Base-by-base conservation (phyloP, 495 filamentous ascomycete species). In the Pseudoneurospora amorphoporcata region DNA sequence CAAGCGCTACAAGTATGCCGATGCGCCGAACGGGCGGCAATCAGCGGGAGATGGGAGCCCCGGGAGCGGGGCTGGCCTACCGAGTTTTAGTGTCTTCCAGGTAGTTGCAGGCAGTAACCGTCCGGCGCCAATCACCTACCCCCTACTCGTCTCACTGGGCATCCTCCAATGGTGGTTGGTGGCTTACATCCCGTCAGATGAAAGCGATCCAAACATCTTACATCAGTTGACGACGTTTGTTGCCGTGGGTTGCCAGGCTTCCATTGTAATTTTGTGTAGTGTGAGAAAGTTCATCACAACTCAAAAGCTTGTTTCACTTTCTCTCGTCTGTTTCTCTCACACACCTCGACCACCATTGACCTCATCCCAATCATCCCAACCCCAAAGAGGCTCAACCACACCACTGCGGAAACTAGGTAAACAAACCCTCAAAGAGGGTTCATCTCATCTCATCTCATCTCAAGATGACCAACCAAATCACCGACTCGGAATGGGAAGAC, bases 401-500 rank as follows among this genome's bases (percentile, higher is more conserved):
- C n/a, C n/a, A n/a, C n/a, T n/a, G n/a, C n/a, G n/a, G 8, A 4
- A 23, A 53, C n/a, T n/a, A n/a, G 29, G 47, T 58, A 14, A 58
- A 58, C 47, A 58, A 58, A 53, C 45, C 17, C 42, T 43, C 17
- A 43, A 3, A 8, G 35, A n/a, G n/a, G 35, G 35, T 37, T 7
- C 39, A 23, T n/a, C 23, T 23, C 43, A 47, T 47, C 3, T n/a
- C 1, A 23, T 12, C 45, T 19, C 3, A 8, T 58, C 65, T n/a
- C n/a, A 70, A 10, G 14, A 40, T 42, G 12, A 32, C 43, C 5
- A 58, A 32, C 42, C 32, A 72, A 17, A 78, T 83, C 40, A 79
- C 80, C n/a, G 86, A 90, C 38, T 79, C 85, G n/a, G 84, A 87
- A 69, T 91, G 86, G 86, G 83, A 77, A 61, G 83, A 87, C 68